Evolutionary conservation across 208 protist species (phyloP).

Genomic region (Crithidia mellificae): DNA sequence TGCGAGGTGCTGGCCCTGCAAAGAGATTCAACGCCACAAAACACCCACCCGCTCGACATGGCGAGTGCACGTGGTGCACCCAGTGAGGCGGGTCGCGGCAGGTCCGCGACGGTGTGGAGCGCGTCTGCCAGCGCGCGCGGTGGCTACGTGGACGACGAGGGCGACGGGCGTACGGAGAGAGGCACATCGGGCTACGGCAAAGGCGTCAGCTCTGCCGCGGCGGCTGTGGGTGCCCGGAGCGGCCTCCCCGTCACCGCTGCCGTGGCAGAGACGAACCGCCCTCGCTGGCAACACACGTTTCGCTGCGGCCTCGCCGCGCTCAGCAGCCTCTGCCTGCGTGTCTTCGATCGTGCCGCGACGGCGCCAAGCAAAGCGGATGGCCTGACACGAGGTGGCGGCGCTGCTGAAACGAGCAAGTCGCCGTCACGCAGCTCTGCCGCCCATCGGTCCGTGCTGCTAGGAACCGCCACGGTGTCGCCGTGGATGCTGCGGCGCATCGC

Average conservation of each 20-base stretch:
- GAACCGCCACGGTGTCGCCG: slow-evolving; percentile 14
- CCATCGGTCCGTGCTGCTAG: slow-evolving; percentile 14
- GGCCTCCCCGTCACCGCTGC: slow-evolving; percentile 30
- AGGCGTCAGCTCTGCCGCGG: neutral
- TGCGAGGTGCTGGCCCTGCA: slow-evolving; percentile 27
- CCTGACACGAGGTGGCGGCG: too few species aligned
- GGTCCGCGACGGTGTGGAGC: slow-evolving; percentile 1
- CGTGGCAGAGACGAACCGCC: slow-evolving; percentile 19
- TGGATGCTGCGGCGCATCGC: slow-evolving; percentile 28
- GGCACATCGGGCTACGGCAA: neutral
- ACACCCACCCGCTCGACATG: too few species aligned
- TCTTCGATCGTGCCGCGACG: slow-evolving; percentile 25
- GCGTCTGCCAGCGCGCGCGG: neutral
- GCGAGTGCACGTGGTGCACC: too few species aligned
- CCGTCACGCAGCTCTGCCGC: too few species aligned
- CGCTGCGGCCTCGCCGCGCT: slow-evolving; percentile 25
- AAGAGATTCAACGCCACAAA: neutral
- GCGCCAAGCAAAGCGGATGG: neutral
- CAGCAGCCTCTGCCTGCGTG: slow-evolving; percentile 27
- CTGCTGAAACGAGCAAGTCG: too few species aligned
- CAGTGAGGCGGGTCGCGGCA: too few species aligned
- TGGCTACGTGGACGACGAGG: neutral
- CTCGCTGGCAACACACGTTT: slow-evolving; percentile 41
- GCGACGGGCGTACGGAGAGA: neutral
- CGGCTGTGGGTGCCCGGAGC: neutral